These are phyloP conservation scores for Triglochin maritima DNA, from an alignment of 106 monocot genomes.

Conservation along the genomic window DNA sequence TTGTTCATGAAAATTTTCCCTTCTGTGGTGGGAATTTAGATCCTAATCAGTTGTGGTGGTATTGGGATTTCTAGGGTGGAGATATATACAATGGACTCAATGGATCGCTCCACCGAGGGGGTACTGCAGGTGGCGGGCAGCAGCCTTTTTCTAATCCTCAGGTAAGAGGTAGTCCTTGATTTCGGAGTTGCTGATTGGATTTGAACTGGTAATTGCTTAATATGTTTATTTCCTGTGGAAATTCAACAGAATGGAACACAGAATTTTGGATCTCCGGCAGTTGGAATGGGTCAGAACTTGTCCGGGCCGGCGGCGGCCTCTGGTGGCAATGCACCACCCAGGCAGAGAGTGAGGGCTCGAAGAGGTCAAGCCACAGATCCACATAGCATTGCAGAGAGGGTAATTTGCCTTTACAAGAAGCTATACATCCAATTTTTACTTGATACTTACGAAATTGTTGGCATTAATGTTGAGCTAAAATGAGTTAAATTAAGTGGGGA, in stretches of 20 bases:
- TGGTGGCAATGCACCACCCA: slow-evolving; percentile 33
- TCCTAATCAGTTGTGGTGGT: too few relatives aligned
- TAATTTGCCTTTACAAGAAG: slow-evolving; percentile 12
- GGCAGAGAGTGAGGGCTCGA: slow-evolving; percentile 75
- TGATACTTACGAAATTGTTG: too few relatives aligned
- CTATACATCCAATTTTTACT: too few relatives aligned
- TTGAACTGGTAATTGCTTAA: too few relatives aligned
- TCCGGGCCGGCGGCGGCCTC: slow-evolving; percentile 9
- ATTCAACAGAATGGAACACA: slow-evolving; percentile 9
- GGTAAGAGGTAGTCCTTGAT: neutral
- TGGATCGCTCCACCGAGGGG: slow-evolving; percentile 20
- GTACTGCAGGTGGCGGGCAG: neutral
- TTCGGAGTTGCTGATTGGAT: too few relatives aligned
- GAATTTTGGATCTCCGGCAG: slow-evolving; percentile 38
- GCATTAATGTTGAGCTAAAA: too few relatives aligned
- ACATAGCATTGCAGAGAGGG: slow-evolving; percentile 91
- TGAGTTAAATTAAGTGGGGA: too few relatives aligned
- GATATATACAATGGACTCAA: slow-evolving; percentile 43
- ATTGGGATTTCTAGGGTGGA: slow-evolving; percentile 17
- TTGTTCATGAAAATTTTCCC: too few relatives aligned
- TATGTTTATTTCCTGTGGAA: too few relatives aligned
- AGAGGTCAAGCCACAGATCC: slow-evolving; percentile 94
- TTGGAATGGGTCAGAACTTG: slow-evolving; percentile 2
- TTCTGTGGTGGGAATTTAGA: neutral
- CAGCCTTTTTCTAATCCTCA: slow-evolving; percentile 8